phyloP scores from a whole-genome alignment of 805 yeast species.

The Myxozyma lipomycoides region DNA sequence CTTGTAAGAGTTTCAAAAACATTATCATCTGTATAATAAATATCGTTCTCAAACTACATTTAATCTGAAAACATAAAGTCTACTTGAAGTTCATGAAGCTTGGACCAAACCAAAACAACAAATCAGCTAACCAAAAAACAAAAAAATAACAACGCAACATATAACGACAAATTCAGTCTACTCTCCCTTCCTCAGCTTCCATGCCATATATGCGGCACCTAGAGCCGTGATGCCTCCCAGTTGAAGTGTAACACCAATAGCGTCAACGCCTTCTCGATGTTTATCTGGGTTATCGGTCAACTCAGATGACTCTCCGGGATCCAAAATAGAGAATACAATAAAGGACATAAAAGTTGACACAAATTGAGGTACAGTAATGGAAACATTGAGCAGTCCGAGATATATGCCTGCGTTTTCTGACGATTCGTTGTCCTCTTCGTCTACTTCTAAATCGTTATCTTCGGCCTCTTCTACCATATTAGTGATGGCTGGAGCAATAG shows the following conservation, averaged over 20 bases:
- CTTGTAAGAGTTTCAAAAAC: slow-evolving; percentile 9
- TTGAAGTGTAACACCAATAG: slow-evolving; percentile 39
- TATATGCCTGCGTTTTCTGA: slow-evolving; percentile 38
- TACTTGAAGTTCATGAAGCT: not conserved
- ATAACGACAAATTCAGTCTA: too few relatives aligned
- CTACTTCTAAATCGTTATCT: slow-evolving; percentile 4
- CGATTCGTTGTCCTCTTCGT: slow-evolving; percentile 9
- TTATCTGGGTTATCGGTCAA: slow-evolving; percentile 27
- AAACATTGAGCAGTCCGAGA: slow-evolving; percentile 41
- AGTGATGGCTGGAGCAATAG: not conserved
- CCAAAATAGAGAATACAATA: slow-evolving; percentile 36
- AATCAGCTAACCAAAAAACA: not conserved
- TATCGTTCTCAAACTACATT: not conserved
- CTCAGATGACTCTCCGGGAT: slow-evolving; percentile 22
- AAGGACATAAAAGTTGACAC: slow-evolving; percentile 41
- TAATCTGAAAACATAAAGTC: not conserved
- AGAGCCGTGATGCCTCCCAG: slow-evolving; percentile 39
- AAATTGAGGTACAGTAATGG: slow-evolving; percentile 41
- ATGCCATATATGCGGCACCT: slow-evolving; percentile 36
- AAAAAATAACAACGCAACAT: too few relatives aligned
- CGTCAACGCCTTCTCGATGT: slow-evolving; percentile 33
- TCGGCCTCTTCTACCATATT: slow-evolving; percentile 8
- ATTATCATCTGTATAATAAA: not conserved
- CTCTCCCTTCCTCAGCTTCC: slow-evolving; percentile 7
- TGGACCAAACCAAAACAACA: not conserved